Percentiles rank a stretch among this genome's conserved stretches.
These are phyloP conservation scores for Davidsoniella australis DNA, from an alignment of 2,329 filamentous ascomycete species.

Conservation along the genomic window DNA sequence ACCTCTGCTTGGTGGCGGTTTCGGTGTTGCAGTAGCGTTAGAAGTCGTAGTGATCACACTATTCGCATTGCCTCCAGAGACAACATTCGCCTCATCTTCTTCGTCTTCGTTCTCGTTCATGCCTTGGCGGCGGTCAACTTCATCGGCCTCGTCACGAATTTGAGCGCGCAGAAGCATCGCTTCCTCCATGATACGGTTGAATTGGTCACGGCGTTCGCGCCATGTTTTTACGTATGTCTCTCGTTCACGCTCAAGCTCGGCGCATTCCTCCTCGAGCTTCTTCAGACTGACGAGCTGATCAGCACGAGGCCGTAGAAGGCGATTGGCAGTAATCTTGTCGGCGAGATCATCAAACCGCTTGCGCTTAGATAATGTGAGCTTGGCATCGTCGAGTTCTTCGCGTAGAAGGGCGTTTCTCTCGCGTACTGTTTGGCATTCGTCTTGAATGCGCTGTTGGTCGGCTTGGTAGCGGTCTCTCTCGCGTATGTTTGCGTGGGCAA, in stretches of 20 bases:
- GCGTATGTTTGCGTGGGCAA: conserved; percentile 62
- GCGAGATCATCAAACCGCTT: conserved; percentile 80
- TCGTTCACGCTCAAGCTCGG: conserved; percentile 71
- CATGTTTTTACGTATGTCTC: conserved; percentile 67
- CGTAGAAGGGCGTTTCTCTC: conserved; percentile 58
- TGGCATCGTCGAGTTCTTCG: conserved; percentile 58
- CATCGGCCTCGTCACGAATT: conserved; percentile 90
- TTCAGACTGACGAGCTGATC: conserved; percentile 63
- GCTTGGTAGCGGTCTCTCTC: conserved; percentile 71
- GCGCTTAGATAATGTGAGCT: conserved; percentile 56
- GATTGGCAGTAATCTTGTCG: conserved; percentile 69
- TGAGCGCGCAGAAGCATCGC: conserved; percentile 69
- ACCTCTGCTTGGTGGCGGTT: conserved; percentile 29
- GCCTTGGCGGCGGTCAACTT: conserved; percentile 73
- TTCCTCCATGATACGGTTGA: conserved; percentile 77
- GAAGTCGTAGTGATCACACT: conserved; percentile 15
- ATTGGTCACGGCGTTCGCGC: conserved; percentile 71
- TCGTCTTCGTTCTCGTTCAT: conserved; percentile 55
- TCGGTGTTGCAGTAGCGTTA: conserved; percentile 30
- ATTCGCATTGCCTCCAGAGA: too few relatives aligned
- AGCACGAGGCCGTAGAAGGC: conserved; percentile 62
- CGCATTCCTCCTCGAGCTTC: conserved; percentile 77
- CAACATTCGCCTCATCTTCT: conserved; percentile 25
- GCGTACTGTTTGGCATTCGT: conserved; percentile 60
- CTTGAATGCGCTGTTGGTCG: conserved; percentile 63